Evolutionary conservation across 2,329 filamentous ascomycete species (phyloP).

Genomic region (Ophidiomyces ophidiicola): DNA sequence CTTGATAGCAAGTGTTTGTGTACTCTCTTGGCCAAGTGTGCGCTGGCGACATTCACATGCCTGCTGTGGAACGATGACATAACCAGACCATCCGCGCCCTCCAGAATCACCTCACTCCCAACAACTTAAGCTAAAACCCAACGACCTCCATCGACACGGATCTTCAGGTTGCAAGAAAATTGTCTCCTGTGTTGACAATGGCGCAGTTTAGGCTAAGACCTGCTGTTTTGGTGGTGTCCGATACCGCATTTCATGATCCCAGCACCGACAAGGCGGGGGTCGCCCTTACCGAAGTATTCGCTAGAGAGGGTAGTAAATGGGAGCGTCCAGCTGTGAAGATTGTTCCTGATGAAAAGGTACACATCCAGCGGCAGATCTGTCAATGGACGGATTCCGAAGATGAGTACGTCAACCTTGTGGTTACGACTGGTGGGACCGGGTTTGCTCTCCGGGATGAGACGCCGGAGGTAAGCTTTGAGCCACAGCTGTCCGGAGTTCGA

Average conservation of each 20-base stretch:
- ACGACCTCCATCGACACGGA: too few species aligned
- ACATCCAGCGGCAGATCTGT: slow-evolving; percentile 63
- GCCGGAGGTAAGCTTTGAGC: slow-evolving; percentile 56
- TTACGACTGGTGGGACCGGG: slow-evolving; percentile 87
- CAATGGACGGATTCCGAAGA: slow-evolving; percentile 58
- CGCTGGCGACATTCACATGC: too few species aligned
- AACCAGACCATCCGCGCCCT: neutral
- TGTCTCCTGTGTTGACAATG: slow-evolving; percentile 22
- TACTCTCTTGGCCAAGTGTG: too few species aligned
- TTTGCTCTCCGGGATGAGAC: slow-evolving; percentile 78
- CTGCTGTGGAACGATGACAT: too few species aligned
- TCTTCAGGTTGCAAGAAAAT: too few species aligned
- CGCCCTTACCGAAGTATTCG: slow-evolving; percentile 57
- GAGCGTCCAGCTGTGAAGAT: slow-evolving; percentile 56
- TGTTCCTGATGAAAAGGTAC: slow-evolving; percentile 60
- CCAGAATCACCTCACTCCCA: neutral
- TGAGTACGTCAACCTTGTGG: slow-evolving; percentile 54
- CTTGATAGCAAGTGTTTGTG: too few species aligned
- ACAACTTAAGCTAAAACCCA: neutral
- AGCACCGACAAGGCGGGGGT: slow-evolving; percentile 63
- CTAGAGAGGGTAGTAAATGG: slow-evolving; percentile 58
- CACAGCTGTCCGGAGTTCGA: neutral
- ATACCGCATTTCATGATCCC: slow-evolving; percentile 70
- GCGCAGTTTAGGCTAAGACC: slow-evolving; percentile 44
- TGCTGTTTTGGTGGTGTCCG: slow-evolving; percentile 77